These are phyloP conservation scores for Globisporangium sylvaticum DNA, from an alignment of 352 stramenopile genomes.

Conservation along the genomic window DNA sequence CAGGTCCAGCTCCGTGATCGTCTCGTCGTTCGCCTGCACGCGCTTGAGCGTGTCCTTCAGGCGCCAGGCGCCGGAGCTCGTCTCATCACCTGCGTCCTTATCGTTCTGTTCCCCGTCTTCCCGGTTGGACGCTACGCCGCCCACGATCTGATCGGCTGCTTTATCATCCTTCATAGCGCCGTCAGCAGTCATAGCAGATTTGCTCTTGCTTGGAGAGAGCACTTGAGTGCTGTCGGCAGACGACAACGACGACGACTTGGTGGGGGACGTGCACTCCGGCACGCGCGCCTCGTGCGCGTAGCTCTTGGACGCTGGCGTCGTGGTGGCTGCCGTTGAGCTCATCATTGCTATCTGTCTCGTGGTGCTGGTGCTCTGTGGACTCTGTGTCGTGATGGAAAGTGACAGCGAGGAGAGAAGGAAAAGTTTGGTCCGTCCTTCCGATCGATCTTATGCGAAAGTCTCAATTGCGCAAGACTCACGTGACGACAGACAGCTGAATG, in stretches of 20 bases:
- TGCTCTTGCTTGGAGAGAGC: not conserved
- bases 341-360: not conserved
- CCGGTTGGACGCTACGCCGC: constrained; percentile 3
- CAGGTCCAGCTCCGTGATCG: constrained; percentile 51
- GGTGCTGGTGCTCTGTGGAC: not conserved
- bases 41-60: constrained; percentile 55
- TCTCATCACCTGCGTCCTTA: not conserved
- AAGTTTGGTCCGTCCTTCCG: not conserved
- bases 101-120: not conserved
- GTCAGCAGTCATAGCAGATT: not conserved
- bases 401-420: not conserved
- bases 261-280: constrained; percentile 13
- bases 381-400: not conserved
- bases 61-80: not conserved
- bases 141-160: not conserved
- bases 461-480: not conserved
- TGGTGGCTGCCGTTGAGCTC: not conserved
- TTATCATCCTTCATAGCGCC: not conserved
- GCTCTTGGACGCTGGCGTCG: constrained; percentile 5
- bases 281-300: constrained; percentile 11
- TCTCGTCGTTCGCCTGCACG: constrained; percentile 48
- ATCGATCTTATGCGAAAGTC: not conserved
- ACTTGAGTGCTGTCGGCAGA: not conserved
- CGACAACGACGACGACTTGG: not conserved
- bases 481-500: not conserved